Conservation (phyloP, 208 protist genomes). For the Herpetomonas samuelpessoai region DNA sequence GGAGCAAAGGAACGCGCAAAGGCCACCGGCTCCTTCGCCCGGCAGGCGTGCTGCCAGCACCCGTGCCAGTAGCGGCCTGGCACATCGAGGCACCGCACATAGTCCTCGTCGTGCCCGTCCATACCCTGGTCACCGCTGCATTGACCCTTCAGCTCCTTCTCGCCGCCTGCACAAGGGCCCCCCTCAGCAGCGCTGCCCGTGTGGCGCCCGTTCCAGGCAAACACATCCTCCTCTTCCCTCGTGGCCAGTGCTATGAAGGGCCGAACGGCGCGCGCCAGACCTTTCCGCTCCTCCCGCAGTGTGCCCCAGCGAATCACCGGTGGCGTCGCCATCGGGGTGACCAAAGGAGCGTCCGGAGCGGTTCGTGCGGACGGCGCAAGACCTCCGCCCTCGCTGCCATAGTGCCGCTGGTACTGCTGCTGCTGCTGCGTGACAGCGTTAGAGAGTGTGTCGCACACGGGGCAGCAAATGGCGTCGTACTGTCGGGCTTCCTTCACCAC, state of each 20-base stretch:
- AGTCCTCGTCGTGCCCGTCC: too few relatives aligned
- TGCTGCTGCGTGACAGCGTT: slow-evolving; percentile 1
- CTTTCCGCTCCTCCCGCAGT: slow-evolving; percentile 1
- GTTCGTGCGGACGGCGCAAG: not conserved
- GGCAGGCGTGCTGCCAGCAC: not conserved
- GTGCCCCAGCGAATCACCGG: not conserved
- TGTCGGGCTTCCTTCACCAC: slow-evolving; percentile 44
- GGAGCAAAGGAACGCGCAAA: not conserved
- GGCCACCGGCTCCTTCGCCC: not conserved
- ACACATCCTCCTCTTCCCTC: not conserved
- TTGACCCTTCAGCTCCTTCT: too few relatives aligned
- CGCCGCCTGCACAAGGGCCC: too few relatives aligned
- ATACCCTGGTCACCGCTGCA: too few relatives aligned
- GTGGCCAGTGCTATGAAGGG: not conserved
- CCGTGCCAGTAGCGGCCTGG: too few relatives aligned
- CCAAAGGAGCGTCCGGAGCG: not conserved
- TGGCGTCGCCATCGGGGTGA: not conserved
- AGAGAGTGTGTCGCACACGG: slow-evolving; percentile 17
- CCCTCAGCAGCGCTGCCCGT: not conserved
- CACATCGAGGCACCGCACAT: not conserved
- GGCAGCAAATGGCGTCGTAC: slow-evolving; percentile 18
- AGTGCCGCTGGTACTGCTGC: not conserved
- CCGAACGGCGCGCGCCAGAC: not conserved
- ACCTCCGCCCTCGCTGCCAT: too few relatives aligned
- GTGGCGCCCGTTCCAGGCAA: not conserved